Evolutionary conservation across 352 stramenopile species (phyloP), one percentile per base, ranked within the genome.

Genomic region (Phytophthora citricola): DNA sequence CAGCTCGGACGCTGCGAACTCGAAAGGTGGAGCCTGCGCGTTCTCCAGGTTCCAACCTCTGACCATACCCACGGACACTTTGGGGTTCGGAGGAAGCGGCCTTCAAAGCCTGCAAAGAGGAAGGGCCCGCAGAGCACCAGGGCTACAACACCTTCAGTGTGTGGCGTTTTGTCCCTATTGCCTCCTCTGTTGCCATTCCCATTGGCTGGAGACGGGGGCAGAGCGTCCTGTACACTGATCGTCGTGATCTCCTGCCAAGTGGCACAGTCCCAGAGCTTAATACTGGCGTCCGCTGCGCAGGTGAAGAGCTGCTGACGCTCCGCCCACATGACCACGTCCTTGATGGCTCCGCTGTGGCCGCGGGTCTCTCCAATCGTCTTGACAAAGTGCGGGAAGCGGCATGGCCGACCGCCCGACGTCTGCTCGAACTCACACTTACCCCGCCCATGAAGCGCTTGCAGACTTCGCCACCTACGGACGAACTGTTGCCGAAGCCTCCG

Each of bases 1-100:
- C n/a, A 57, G 45, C 17, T 92, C 83, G 29, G 73, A 91, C 6
- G 71, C 69, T 15, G 43, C 56, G 49, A 93, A 93, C 69, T 92
- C 81, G 57, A 87, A 92, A 0, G 84, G 81, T 43, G 73, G 75
- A 9, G 76, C 72, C 40, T 78, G 65, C 26, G 82, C 68, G 63
- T 90, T 93, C 56, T 95, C 87, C 24, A 95, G 66, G 57, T 95
- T 93, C 87, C 87, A 95, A 47, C 80, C 85, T 48, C 87, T 73
- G 54, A 95, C 80, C 78, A 89, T 92, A 22, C 87, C 87, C 22
- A 95, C 79, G 2, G 65, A 69, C 22, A 93, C 68, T 32, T 83
- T 79, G 4, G 73, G 65, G 32, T 89, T 85, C 45, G 72, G 67
- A 34, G 82, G 53, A 86, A 92, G 46, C 68, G 63, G 15, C 80